phyloP scores from a whole-genome alignment of 768 basidiomycete species.

The Phaffia tasmanica region DNA sequence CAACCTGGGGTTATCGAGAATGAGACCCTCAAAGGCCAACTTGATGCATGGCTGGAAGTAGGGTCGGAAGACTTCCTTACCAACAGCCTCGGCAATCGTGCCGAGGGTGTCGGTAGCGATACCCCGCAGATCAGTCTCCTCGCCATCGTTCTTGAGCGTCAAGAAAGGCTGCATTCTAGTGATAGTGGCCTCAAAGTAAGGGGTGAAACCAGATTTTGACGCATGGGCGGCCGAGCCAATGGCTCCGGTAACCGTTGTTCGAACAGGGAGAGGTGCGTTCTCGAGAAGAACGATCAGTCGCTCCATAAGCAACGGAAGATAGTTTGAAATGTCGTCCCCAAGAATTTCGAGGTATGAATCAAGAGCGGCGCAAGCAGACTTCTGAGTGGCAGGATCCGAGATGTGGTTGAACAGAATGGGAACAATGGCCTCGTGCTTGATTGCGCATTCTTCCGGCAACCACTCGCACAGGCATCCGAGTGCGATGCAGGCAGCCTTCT shows the following conservation, averaged over 20 bases:
- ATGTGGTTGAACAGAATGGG: slow-evolving; percentile 88
- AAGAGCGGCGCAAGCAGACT: slow-evolving; percentile 88
- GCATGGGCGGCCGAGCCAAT: slow-evolving; percentile 98
- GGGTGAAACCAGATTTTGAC: slow-evolving; percentile 75
- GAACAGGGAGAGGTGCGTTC: slow-evolving; percentile 71
- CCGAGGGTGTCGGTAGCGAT: slow-evolving; percentile 99
- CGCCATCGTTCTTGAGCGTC: slow-evolving; percentile 65
- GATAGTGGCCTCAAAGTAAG: slow-evolving; percentile 91
- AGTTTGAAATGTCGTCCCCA: slow-evolving; percentile 73
- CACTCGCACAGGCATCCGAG: slow-evolving; percentile 95
- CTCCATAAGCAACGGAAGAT: slow-evolving; percentile 89
- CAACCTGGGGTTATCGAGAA: slow-evolving; percentile 66
- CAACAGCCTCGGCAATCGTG: slow-evolving; percentile 93
- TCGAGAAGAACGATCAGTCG: slow-evolving; percentile 76
- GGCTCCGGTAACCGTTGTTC: slow-evolving; percentile 90
- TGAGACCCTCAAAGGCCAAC: slow-evolving; percentile 79
- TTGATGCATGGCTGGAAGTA: slow-evolving; percentile 96
- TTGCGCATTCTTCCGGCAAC: slow-evolving; percentile 83
- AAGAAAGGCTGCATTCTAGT: slow-evolving; percentile 78
- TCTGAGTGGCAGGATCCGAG: slow-evolving; percentile 73
- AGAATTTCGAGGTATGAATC: slow-evolving; percentile 93
- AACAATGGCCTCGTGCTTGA: slow-evolving; percentile 66
- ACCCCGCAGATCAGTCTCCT: slow-evolving; percentile 86
- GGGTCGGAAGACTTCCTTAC: slow-evolving; percentile 82
- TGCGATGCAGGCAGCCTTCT: slow-evolving; percentile 91